Base-by-base conservation (phyloP, 2,329 filamentous ascomycete species). In the Hymenoscyphus fraxineus region DNA sequence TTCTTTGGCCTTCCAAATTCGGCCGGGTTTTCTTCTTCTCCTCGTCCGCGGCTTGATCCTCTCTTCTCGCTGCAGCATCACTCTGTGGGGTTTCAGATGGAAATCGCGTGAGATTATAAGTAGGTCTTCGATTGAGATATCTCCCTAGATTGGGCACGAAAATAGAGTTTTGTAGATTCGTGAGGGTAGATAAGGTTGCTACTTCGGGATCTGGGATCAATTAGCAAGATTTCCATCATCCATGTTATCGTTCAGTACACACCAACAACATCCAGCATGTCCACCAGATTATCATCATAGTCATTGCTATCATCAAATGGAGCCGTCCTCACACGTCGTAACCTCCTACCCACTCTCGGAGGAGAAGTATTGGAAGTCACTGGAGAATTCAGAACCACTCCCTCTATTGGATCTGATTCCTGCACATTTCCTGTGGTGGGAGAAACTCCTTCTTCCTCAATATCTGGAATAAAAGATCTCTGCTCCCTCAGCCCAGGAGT, bases 141-240 rank as follows among this genome's bases (percentile, higher is more conserved):
- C 82, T 80, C 51, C 92, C 92, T n/a, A 96, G 80, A 68, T 93
- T 88, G 0, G 92, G 92, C 1, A 96, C 80, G 76, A 96, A 96
- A 10, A 96, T 85, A 0, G 92, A 95, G 75, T 96, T 96, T 73
- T 96, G 92, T 22, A 96, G 88, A 72, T 96, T 96, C 55, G 91
- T 96, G 10, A 96, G 83, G 15, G 91, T 94, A 0, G 91, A 92
- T 3, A 96, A 79, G 0, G 92, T 92, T 41, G 91, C 87, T 3
- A 96, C 88, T 68, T 74, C 73, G 3, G 73, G 73, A 66, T 74
- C 73, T 74, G 32, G 1, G 15, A 12, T 2, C 15, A n/a, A 51
- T 70, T 60, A 69, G 65, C 65, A 16, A 3, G 13, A 51, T 35
- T 27, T 39, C 16, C 31, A 58, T 27, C 39, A 40, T 15, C 27